Base-by-base conservation (phyloP, 805 yeast genomes). In the Ogataea kodamae region DNA sequence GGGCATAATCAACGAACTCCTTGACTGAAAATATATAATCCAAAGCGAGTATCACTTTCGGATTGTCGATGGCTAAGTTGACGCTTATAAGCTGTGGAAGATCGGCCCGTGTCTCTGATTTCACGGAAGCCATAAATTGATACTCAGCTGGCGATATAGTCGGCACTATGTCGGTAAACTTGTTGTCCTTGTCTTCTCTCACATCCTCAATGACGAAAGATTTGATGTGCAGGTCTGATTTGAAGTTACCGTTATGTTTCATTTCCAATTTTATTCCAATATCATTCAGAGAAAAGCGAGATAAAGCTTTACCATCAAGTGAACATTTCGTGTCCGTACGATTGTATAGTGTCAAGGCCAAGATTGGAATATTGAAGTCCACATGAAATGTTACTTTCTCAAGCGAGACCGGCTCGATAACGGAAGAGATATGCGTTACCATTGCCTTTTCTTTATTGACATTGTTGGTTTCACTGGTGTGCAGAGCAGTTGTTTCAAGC, bases 11-110 rank as follows among this genome's bases (percentile, higher is more conserved):
- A n/a, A 66, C 55, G 53, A 81, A 89, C 0, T 64, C 53, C 43
- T 83, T 83, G 45, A 92, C 50, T 2, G 92, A 85, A 57, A 89
- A 74, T 21, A 90, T 51, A 56, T 86, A 89, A 52, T 89, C 97
- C 46, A 92, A 62, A 0, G 97, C 96, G 18, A 92, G 55, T 30
- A 92, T 78, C 8, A 82, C 71, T 37, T 73, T 74, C 0, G 97
- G 97, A 42, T 81, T 82, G 40, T 86, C 95, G 8, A 90, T 70
- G 0, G 87, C 76, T 4, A 82, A 52, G 50, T 78, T 69, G 3
- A 73, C 53, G 13, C 74, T 70, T 5, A 74, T 65, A 22, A 68
- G 59, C 33, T 69, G 67, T 26, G 48, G 55, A 8, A 10, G 3
- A 4, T 34, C 38, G 2, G 53, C 59, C 3, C 56, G 51, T 2